A percentile compares a stretch with the other conserved stretches of the same genome.
Conservation (phyloP, 768 basidiomycete species). For the Tubosaeta sp. region DNA sequence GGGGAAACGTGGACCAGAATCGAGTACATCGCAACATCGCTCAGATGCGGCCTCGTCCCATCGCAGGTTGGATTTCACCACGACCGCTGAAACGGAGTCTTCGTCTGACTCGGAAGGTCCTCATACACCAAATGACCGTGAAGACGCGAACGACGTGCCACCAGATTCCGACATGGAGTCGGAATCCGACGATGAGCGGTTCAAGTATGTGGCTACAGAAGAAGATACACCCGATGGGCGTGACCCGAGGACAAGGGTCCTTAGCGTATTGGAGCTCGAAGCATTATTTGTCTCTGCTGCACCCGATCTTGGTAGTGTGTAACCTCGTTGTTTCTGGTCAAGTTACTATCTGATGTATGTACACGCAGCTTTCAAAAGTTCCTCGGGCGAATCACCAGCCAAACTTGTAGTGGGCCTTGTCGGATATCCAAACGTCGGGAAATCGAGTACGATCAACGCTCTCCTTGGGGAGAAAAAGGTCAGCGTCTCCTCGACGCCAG, state of each 20-base stretch:
- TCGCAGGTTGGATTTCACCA: neutral
- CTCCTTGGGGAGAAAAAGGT: conserved; percentile 96
- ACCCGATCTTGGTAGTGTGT: conserved; percentile 64
- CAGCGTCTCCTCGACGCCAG: conserved; percentile 96
- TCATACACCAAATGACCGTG: conserved; percentile 24
- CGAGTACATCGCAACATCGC: conserved; percentile 3
- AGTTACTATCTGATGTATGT: conserved; percentile 2
- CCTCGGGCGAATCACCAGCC: conserved; percentile 50
- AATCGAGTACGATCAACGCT: conserved; percentile 97
- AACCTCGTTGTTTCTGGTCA: conserved; percentile 7
- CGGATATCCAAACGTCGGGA: conserved; percentile 98
- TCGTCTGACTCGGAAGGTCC: conserved; percentile 31
- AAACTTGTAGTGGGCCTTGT: conserved; percentile 86
- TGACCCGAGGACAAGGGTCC: conserved; percentile 69
- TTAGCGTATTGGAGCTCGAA: conserved; percentile 86
- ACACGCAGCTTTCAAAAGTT: conserved; percentile 53
- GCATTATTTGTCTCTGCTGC: conserved; percentile 69
- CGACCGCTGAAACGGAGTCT: conserved; percentile 18
- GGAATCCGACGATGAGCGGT: conserved; percentile 34
- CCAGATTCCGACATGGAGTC: conserved; percentile 28
- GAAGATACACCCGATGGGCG: conserved; percentile 46
- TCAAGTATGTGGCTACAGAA: conserved; percentile 51
- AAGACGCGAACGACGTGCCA: conserved; percentile 27
- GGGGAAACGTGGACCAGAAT: conserved; percentile 22
- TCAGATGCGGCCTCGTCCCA: neutral